Evolutionary conservation across 352 stramenopile species (phyloP).

Genomic region (Phytophthora megakarya): DNA sequence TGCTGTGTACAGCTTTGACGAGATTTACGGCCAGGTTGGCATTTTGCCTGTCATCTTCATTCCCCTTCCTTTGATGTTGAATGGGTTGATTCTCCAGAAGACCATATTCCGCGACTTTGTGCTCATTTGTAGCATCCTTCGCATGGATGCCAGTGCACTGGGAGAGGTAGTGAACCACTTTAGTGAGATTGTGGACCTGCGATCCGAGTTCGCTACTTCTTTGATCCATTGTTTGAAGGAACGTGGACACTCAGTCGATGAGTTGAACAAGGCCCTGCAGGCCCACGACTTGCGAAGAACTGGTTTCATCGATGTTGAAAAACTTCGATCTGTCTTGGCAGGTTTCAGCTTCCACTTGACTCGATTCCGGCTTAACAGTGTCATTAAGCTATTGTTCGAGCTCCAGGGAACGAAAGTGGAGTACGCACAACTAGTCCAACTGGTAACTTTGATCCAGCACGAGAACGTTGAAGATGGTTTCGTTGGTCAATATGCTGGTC

Average conservation of each 20-base stretch:
- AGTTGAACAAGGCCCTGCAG: constrained; percentile 39
- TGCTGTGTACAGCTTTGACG: constrained; percentile 54
- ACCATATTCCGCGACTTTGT: constrained; percentile 65
- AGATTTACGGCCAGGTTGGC: constrained; percentile 30
- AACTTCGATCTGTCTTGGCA: constrained; percentile 44
- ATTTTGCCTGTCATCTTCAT: constrained; percentile 34
- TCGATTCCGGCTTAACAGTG: constrained; percentile 60
- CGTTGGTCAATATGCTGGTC: not conserved
- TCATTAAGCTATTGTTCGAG: constrained; percentile 59
- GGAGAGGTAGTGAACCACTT: constrained; percentile 63
- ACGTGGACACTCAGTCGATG: constrained; percentile 15
- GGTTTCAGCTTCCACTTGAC: constrained; percentile 55
- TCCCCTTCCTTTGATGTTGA: constrained; percentile 48
- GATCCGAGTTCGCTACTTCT: constrained; percentile 47
- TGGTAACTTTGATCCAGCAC: constrained; percentile 40
- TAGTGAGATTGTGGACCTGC: constrained; percentile 56
- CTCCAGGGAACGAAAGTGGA: constrained; percentile 45
- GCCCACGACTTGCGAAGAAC: constrained; percentile 26
- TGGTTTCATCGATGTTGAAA: constrained; percentile 47
- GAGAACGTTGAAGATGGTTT: constrained; percentile 17
- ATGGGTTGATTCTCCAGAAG: constrained; percentile 56
- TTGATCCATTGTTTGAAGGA: constrained; percentile 33
- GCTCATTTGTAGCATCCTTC: constrained; percentile 53
- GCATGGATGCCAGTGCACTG: constrained; percentile 51
- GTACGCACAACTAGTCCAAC: constrained; percentile 48